phyloP scores from a whole-genome alignment of 2,329 filamentous ascomycete species.

The Cladosporium sp. region DNA sequence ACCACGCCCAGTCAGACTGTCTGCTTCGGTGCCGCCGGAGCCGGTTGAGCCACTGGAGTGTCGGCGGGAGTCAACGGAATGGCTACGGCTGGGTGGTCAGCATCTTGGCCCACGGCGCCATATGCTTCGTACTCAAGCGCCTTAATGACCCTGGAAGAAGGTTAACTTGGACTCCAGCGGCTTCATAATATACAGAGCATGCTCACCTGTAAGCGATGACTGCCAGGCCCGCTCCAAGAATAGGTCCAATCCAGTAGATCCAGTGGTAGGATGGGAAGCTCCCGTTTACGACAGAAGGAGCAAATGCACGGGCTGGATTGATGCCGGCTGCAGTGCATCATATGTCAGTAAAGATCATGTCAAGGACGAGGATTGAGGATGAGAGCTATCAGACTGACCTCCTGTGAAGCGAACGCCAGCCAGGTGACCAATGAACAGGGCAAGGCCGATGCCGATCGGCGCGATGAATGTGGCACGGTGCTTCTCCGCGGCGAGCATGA shows the following conservation, averaged over 20 bases:
- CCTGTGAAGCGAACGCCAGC: conserved; percentile 47
- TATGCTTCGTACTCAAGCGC: conserved; percentile 34
- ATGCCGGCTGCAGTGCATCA: conserved; percentile 39
- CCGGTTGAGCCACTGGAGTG: background rate
- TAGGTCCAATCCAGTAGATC: conserved; percentile 50
- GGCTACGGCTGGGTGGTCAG: background rate
- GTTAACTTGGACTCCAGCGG: conserved; percentile 24
- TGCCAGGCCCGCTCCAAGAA: conserved; percentile 43
- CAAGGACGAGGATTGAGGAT: background rate
- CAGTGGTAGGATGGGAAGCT: conserved; percentile 44
- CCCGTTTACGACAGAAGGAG: conserved; percentile 41
- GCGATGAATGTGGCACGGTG: conserved; percentile 36
- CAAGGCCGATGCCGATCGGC: conserved; percentile 36
- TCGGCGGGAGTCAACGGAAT: background rate
- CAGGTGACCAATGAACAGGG: conserved; percentile 46
- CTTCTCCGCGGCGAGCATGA: conserved; percentile 36
- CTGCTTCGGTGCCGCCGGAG: background rate
- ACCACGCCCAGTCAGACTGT: background rate
- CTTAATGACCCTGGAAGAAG: conserved; percentile 32
- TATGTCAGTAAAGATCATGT: background rate
- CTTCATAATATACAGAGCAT: conserved; percentile 6
- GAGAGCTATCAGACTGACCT: conserved; percentile 22
- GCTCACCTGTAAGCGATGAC: conserved; percentile 44
- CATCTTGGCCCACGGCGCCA: conserved; percentile 16
- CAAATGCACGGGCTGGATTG: conserved; percentile 48